phyloP scores from a whole-genome alignment of 192 early-diverging fungal species.

The Coemansia umbellata region DNA sequence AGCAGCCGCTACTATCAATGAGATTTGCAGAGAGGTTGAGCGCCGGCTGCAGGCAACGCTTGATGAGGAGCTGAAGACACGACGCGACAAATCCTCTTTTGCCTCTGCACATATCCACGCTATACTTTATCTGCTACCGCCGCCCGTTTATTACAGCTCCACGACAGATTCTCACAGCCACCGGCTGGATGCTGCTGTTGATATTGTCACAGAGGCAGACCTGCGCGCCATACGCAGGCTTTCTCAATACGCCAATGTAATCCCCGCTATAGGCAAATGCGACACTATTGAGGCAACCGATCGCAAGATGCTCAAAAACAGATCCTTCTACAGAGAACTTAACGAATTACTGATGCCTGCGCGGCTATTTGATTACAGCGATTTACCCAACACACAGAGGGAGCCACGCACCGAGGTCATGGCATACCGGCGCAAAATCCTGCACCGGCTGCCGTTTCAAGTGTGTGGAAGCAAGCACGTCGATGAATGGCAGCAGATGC shows the following conservation, averaged over 20 bases:
- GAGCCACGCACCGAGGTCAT: conserved; percentile 8
- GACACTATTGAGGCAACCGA: conserved; percentile 38
- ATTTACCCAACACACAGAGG: conserved; percentile 9
- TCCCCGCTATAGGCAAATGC: conserved; percentile 42
- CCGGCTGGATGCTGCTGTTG: conserved; percentile 15
- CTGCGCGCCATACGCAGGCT: conserved; percentile 26
- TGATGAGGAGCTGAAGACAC: conserved; percentile 29
- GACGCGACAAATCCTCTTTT: conserved; percentile 6
- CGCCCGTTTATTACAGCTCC: conserved; percentile 31
- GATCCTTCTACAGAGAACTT: conserved; percentile 13
- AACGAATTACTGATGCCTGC: conserved; percentile 8
- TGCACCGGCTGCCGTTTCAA: conserved; percentile 16
- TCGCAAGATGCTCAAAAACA: conserved; percentile 18
- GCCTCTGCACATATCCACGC: conserved; percentile 27
- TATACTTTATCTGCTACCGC: conserved; percentile 34
- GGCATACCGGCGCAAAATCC: not conserved
- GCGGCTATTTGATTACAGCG: conserved; percentile 35
- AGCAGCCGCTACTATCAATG: conserved; percentile 11
- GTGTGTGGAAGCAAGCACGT: conserved; percentile 41
- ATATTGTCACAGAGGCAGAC: conserved; percentile 24
- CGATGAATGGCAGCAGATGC: conserved; percentile 44
- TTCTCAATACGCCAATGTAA: conserved; percentile 26
- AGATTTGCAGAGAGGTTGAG: conserved; percentile 32
- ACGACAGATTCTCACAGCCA: conserved; percentile 32
- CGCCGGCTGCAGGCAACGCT: conserved; percentile 21